Evolutionary conservation across 176 grass and related monocot species (phyloP).

Genomic region (Carex cristatella): DNA sequence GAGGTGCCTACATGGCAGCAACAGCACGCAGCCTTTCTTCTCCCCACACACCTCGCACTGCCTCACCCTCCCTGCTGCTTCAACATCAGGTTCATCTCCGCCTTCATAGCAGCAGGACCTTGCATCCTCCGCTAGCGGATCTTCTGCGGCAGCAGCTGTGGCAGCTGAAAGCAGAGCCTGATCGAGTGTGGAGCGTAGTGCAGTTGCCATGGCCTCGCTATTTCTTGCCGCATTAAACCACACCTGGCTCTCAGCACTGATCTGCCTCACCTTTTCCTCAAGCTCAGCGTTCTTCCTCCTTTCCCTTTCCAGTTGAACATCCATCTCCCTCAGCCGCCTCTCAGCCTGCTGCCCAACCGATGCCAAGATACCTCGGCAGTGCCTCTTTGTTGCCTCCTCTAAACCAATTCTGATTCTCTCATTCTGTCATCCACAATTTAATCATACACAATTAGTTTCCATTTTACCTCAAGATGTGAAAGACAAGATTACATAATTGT

Average conservation of each 20-base stretch:
- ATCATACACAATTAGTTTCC: not conserved
- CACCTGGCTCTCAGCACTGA: conserved; percentile 35
- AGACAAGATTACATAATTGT: not conserved
- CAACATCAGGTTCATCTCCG: not conserved
- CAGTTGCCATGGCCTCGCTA: conserved; percentile 45
- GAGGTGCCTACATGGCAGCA: conserved; percentile 71
- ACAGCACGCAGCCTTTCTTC: conserved; percentile 40
- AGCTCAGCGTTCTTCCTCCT: conserved; percentile 36
- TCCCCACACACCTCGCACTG: conserved; percentile 42
- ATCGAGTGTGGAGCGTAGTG: conserved; percentile 49
- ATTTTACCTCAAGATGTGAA: not conserved
- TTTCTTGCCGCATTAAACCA: conserved; percentile 45
- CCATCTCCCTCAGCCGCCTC: conserved; percentile 33
- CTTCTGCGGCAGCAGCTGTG: not conserved
- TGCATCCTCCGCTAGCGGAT: conserved; percentile 36
- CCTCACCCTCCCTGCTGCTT: not conserved
- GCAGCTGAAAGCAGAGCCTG: conserved; percentile 11
- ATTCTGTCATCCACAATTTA: conserved; percentile 19
- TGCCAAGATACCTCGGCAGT: conserved; percentile 32
- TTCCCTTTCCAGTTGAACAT: conserved; percentile 33
- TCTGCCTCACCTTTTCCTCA: conserved; percentile 43
- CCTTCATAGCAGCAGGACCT: conserved; percentile 59
- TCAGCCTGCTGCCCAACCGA: conserved; percentile 21
- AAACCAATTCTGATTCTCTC: conserved; percentile 46
- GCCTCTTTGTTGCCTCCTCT: conserved; percentile 36